A percentile compares a stretch with the other conserved stretches of the same genome.
Evolutionary conservation across 306 rosid species (phyloP).

Genomic region (Cucumis cinereus): DNA sequence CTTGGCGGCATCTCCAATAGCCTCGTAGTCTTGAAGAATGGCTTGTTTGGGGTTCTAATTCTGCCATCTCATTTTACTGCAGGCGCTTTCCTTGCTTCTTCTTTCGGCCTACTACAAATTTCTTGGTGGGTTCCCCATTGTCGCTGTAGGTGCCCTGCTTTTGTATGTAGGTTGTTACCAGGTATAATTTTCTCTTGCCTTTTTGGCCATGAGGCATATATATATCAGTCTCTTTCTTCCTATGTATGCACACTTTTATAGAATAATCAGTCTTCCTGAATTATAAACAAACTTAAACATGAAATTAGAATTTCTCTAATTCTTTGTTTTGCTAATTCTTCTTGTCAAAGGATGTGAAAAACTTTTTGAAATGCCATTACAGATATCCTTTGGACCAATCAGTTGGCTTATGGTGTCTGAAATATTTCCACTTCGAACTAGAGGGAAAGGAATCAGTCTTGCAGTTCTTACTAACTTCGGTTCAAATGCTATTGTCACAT

Average conservation of each 20-base stretch:
- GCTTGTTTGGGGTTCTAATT: slow-evolving; percentile 12
- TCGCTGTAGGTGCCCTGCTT: slow-evolving; percentile 86
- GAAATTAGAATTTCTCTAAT: not conserved
- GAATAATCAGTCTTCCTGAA: not conserved
- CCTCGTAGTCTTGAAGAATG: not conserved
- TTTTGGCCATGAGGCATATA: not conserved
- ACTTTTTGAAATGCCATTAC: slow-evolving; percentile 19
- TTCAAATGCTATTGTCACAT: slow-evolving; percentile 76
- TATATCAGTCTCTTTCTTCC: not conserved
- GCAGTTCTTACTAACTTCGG: slow-evolving; percentile 94
- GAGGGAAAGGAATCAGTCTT: slow-evolving; percentile 93
- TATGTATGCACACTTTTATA: not conserved
- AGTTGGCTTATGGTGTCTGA: slow-evolving; percentile 99
- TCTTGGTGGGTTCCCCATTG: slow-evolving; percentile 71
- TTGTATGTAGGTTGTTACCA: slow-evolving; percentile 96
- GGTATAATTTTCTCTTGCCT: slow-evolving; percentile 29
- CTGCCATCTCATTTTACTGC: slow-evolving; percentile 12
- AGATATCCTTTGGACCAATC: slow-evolving; percentile 97
- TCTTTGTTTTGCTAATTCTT: not conserved
- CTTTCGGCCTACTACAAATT: slow-evolving; percentile 82
- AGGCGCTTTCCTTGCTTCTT: slow-evolving; percentile 68
- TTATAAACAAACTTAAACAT: not conserved
- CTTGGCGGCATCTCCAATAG: not conserved
- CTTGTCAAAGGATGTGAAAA: not conserved
- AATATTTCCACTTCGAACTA: slow-evolving; percentile 76